These are phyloP conservation scores for Gynochthodes officinalis DNA, from an alignment of 257 asterid species.

Conservation along the genomic window DNA sequence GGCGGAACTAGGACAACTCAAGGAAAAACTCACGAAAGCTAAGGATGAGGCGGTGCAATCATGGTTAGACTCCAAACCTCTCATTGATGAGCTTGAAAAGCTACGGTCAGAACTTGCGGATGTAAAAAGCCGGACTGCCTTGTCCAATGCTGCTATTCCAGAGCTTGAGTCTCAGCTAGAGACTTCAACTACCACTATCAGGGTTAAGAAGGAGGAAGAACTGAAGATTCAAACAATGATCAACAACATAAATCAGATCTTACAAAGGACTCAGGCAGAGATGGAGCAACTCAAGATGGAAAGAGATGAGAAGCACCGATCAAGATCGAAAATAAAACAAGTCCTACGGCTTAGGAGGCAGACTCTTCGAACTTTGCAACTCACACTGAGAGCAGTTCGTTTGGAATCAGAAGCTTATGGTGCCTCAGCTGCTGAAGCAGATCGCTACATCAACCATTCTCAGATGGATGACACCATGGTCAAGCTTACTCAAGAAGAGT, in stretches of 20 bases:
- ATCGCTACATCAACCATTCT: constrained; percentile 25
- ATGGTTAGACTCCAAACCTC: constrained; percentile 63
- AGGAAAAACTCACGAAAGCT: constrained; percentile 44
- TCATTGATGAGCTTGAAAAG: constrained; percentile 59
- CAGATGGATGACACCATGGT: constrained; percentile 17
- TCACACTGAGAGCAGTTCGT: constrained; percentile 40
- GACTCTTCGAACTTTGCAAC: constrained; percentile 47
- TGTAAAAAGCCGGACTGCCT: constrained; percentile 22
- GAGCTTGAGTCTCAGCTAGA: constrained; percentile 14
- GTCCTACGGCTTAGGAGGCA: constrained; percentile 42
- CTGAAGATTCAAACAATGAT: constrained; percentile 21
- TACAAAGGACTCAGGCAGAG: constrained; percentile 39
- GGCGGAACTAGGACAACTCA: constrained; percentile 35
- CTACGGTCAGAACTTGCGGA: constrained; percentile 40
- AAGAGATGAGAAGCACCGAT: constrained; percentile 41
- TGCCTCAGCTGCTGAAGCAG: constrained; percentile 48
- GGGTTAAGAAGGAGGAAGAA: constrained; percentile 46
- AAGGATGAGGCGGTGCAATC: constrained; percentile 63
- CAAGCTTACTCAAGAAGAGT: constrained; percentile 38
- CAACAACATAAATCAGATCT: constrained; percentile 30
- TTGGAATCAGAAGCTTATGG: constrained; percentile 46
- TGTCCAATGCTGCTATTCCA: constrained; percentile 7
- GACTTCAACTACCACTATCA: constrained; percentile 26
- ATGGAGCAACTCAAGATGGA: constrained; percentile 40
- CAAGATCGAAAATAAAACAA: constrained; percentile 33